Conservation (phyloP, 1,139 yeast species). For the Waltiozyma solani region DNA sequence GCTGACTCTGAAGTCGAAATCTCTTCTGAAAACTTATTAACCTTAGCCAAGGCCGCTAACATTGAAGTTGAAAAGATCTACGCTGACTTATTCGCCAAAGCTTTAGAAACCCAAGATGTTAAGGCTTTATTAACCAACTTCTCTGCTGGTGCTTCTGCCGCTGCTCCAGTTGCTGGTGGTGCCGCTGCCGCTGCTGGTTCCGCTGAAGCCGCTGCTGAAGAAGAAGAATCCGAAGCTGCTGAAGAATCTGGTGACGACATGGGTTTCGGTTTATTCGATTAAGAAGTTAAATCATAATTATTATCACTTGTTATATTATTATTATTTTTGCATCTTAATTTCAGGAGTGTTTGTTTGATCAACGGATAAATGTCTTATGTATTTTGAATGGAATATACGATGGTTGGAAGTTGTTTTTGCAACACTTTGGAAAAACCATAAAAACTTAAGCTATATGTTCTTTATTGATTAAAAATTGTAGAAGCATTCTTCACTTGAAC, state of each 20-base stretch:
- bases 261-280: conserved; percentile 85
- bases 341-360: conserved; percentile 34
- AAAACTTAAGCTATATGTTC: too few relatives aligned
- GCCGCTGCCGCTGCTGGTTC: conserved; percentile 48
- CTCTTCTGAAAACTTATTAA: conserved; percentile 64
- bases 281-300: conserved; percentile 18
- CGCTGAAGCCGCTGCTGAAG: conserved; percentile 47
- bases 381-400: too few relatives aligned
- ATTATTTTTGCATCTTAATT: conserved; percentile 57
- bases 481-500: too few relatives aligned
- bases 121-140: conserved; percentile 69
- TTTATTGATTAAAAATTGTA: too few relatives aligned
- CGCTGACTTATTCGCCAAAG: conserved; percentile 78
- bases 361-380: too few relatives aligned
- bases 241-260: conserved; percentile 64
- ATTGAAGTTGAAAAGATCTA: conserved; percentile 63
- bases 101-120: conserved; percentile 70
- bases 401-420: too few relatives aligned
- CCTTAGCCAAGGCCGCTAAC: conserved; percentile 62
- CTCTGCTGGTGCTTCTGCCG: conserved; percentile 64
- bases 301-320: conserved; percentile 3
- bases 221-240: conserved; percentile 46
- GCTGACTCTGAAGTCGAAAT: conserved; percentile 79
- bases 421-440: too few relatives aligned
- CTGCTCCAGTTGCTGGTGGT: conserved; percentile 47